phyloP scores from a whole-genome alignment of 352 stramenopile species.

The Phytophthora niederhauseri region DNA sequence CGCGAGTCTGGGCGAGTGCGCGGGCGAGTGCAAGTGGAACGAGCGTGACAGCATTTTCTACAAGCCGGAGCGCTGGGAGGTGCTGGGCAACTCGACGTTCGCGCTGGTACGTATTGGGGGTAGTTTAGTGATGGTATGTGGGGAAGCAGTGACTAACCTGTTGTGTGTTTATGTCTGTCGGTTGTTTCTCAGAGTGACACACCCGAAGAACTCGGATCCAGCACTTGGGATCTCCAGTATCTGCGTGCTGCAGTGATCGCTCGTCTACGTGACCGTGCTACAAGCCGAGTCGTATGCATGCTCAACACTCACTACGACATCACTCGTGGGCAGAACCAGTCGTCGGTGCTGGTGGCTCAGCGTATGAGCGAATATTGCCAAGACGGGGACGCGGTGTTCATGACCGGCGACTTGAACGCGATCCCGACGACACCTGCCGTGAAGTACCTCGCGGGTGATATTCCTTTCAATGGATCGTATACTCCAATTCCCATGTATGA shows the following conservation, averaged over 20 bases:
- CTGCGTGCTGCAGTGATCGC: constrained; percentile 55
- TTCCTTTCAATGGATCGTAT: constrained; percentile 12
- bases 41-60: constrained; percentile 79
- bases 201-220: constrained; percentile 47
- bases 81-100: constrained; percentile 56
- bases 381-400: constrained; percentile 47
- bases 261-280: constrained; percentile 40
- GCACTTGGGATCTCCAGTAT: constrained; percentile 69
- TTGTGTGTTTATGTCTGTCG: too few relatives aligned
- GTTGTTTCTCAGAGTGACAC: constrained; percentile 74
- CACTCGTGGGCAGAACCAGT: constrained; percentile 52
- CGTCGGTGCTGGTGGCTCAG: constrained; percentile 50
- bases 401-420: constrained; percentile 72
- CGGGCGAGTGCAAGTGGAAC: constrained; percentile 54
- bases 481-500: constrained; percentile 64
- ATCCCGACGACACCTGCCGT: constrained; percentile 33
- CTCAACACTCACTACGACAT: constrained; percentile 81
- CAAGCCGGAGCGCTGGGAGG: constrained; percentile 40
- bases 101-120: too few relatives aligned
- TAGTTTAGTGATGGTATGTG: neutral
- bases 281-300: constrained; percentile 46
- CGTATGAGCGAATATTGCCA: constrained; percentile 49
- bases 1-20: constrained; percentile 54
- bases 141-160: neutral
- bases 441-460: constrained; percentile 42